Evolutionary conservation across 2,329 filamentous ascomycete species (phyloP), one percentile per base, ranked within the genome.

Genomic region (Colletotrichum sp.): DNA sequence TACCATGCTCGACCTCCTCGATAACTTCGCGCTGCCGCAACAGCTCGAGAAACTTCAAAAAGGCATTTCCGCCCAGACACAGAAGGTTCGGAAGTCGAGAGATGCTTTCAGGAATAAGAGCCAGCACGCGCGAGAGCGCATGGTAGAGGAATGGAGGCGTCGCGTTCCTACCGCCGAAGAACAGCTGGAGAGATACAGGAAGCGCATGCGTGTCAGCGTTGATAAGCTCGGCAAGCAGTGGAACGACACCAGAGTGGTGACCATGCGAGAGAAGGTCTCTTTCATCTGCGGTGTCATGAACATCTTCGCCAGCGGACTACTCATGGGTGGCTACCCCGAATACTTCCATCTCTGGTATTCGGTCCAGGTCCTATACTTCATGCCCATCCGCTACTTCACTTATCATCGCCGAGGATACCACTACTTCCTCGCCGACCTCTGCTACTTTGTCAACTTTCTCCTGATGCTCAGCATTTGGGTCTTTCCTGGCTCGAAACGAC

Each of bases 221-320:
- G 96, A 98, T 80, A 94, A 95, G 79, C 90, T 98, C 39, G 94
- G 93, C 76, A 91, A 90, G 79, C 93, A 93, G 81, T 99, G 96
- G 96, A 97, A 95, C 82, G 94, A 98, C 82, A 95, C 94, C 22
- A 95, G 95, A 81, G 93, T 92, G 11, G 96, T 99, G 80, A 98
- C 96, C 2, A 85, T 95, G 66, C 93, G 96, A 74, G 97, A 99
- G 87, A 99, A 99, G 89, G 88, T 98, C 65, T 96, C 96, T 8
- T 99, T 99, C 85, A 98, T 99, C 77, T 96, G 93, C 76, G 97
- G 96, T 80, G 96, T 98, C 79, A 92, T 98, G 87, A 99, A 99
- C 86, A 97, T 99, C 84, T 98, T 99, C 85, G 93, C 98, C 83
- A 98, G 95, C 79, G 97, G 96, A 74, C 98, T 98, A 84, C 88